phyloP scores from a whole-genome alignment of 805 yeast genomes.

The Zygotorulaspora chibaensis region DNA sequence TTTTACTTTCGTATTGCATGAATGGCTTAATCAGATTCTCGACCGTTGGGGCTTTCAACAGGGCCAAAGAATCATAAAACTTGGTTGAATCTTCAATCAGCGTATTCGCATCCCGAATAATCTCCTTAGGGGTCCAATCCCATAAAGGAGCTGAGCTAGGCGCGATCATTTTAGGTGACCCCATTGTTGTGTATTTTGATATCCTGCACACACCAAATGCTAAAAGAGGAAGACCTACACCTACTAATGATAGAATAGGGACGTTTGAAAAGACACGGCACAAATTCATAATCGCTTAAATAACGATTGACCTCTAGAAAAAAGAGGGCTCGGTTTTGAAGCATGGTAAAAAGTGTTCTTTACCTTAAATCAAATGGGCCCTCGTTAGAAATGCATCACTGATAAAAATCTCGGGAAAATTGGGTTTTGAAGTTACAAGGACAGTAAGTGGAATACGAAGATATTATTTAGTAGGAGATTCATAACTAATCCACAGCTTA shows the following conservation, averaged over 20 bases:
- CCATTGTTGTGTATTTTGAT: conserved; percentile 1
- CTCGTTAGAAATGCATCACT: too few relatives aligned
- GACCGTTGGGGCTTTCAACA: conserved; percentile 47
- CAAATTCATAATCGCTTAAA: neutral
- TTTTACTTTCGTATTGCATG: conserved; percentile 48
- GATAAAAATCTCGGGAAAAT: too few relatives aligned
- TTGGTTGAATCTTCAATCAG: conserved; percentile 42
- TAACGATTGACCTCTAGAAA: neutral
- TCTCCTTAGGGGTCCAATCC: conserved; percentile 53
- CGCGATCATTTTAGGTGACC: conserved; percentile 8
- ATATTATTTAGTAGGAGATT: too few relatives aligned
- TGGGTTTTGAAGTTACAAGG: too few relatives aligned
- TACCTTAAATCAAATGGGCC: neutral
- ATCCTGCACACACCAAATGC: conserved; percentile 1
- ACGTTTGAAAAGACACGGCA: neutral
- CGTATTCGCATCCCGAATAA: conserved; percentile 41
- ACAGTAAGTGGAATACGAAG: too few relatives aligned
- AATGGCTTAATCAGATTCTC: conserved; percentile 53
- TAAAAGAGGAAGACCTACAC: conserved; percentile 10
- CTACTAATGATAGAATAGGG: conserved; percentile 4
- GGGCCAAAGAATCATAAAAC: conserved; percentile 53
- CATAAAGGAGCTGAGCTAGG: conserved; percentile 47
- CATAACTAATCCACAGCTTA: too few relatives aligned
- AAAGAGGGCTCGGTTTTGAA: too few relatives aligned
- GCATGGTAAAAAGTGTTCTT: neutral